phyloP scores from a whole-genome alignment of 2,329 filamentous ascomycete genomes.

The Microdochium bolleyi region DNA sequence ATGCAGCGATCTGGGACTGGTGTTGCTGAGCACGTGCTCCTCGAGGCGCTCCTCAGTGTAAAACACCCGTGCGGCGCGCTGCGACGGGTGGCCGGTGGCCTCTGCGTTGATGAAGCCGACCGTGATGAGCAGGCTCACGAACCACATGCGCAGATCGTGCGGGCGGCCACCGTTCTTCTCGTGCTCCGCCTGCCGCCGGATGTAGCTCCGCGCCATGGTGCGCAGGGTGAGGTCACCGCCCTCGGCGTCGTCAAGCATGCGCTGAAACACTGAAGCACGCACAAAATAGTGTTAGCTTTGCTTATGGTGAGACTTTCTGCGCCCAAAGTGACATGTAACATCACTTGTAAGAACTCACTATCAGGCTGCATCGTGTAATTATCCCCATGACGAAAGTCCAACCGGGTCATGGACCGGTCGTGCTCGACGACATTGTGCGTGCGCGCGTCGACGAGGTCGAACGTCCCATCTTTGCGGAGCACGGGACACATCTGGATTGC shows the following conservation, averaged over 20 bases:
- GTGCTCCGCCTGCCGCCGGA: slow-evolving; percentile 17
- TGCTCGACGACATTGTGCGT: slow-evolving; percentile 24
- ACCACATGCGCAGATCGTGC: slow-evolving; percentile 15
- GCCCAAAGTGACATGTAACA: too few relatives aligned
- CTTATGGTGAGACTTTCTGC: too few relatives aligned
- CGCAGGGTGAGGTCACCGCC: slow-evolving; percentile 17
- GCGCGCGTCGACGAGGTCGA: slow-evolving; percentile 20
- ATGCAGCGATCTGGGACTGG: slow-evolving; percentile 1
- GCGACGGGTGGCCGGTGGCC: slow-evolving; percentile 12
- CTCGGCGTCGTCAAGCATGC: slow-evolving; percentile 18
- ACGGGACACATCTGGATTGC: slow-evolving; percentile 6
- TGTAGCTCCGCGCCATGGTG: slow-evolving; percentile 17
- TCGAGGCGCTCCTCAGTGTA: slow-evolving; percentile 22
- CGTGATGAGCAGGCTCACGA: slow-evolving; percentile 17
- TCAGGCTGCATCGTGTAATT: slow-evolving; percentile 22
- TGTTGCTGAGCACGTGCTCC: slow-evolving; percentile 17
- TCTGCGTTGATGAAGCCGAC: slow-evolving; percentile 15
- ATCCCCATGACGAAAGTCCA: slow-evolving; percentile 22
- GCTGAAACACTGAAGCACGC: slow-evolving; percentile 14
- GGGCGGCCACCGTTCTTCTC: slow-evolving; percentile 12
- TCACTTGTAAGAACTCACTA: too few relatives aligned
- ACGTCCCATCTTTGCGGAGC: slow-evolving; percentile 18
- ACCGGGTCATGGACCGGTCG: slow-evolving; percentile 21
- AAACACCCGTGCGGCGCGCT: slow-evolving; percentile 13
- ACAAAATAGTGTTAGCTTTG: not conserved